These are phyloP conservation scores for Dactylis glomerata DNA, from an alignment of 176 grass and related monocot genomes.

Conservation along the genomic window DNA sequence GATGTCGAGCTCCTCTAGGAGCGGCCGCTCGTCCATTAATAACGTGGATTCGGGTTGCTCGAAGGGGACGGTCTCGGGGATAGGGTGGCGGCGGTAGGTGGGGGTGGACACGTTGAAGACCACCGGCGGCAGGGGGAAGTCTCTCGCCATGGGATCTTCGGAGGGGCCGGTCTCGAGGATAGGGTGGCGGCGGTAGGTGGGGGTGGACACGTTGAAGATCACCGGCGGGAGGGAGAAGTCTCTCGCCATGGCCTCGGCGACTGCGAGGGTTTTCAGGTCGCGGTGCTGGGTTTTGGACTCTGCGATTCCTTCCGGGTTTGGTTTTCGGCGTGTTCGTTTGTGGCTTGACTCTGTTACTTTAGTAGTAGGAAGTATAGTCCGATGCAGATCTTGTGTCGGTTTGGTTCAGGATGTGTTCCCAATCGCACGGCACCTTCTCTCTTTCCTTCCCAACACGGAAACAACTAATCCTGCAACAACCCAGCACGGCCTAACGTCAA, in stretches of 20 bases:
- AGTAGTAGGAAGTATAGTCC: too few relatives aligned
- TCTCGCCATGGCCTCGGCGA: neutral
- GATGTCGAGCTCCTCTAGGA: conserved; percentile 94
- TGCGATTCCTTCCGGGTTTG: too few relatives aligned
- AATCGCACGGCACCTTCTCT: too few relatives aligned
- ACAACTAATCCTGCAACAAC: too few relatives aligned
- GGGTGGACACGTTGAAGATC: neutral
- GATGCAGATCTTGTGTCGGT: too few relatives aligned
- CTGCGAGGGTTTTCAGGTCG: neutral
- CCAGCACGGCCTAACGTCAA: too few relatives aligned
- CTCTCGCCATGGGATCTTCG: too few relatives aligned
- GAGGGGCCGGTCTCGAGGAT: neutral
- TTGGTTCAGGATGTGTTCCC: too few relatives aligned
- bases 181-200: neutral
- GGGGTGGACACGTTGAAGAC: neutral
- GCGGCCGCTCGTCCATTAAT: conserved; percentile 77
- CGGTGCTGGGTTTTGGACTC: too few relatives aligned
- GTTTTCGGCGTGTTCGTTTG: too few relatives aligned
- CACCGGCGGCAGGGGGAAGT: neutral
- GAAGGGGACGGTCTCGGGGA: neutral
- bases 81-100: neutral
- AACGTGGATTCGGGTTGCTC: neutral
- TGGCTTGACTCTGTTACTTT: too few relatives aligned
- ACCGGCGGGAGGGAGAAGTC: neutral
- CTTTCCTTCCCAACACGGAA: too few relatives aligned